Evolutionary conservation across 2,329 filamentous ascomycete species (phyloP).

Genomic region (Karstenula rhodostoma): DNA sequence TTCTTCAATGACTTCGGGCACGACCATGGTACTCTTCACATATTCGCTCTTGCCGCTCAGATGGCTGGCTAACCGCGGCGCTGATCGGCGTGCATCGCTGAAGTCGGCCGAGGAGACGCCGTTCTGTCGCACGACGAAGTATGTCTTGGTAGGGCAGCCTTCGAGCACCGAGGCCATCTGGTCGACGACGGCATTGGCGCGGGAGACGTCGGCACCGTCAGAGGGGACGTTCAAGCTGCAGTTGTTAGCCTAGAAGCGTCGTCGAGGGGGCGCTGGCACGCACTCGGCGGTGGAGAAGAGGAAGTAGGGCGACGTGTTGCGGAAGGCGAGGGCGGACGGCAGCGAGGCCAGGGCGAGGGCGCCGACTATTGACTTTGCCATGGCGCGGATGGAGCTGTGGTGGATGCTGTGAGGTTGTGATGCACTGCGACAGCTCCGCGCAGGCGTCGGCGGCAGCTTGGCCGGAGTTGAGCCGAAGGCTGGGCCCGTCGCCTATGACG

Average conservation of each 20-base stretch:
- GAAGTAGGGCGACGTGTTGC: constrained; percentile 87
- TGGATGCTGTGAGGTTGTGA: constrained; percentile 19
- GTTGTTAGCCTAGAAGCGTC: constrained; percentile 33
- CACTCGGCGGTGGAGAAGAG: constrained; percentile 87
- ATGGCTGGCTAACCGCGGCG: constrained; percentile 63
- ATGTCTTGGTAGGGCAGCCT: constrained; percentile 75
- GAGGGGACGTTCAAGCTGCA: constrained; percentile 39
- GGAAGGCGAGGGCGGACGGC: constrained; percentile 74
- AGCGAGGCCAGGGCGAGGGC: constrained; percentile 61
- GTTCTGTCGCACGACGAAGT: constrained; percentile 80
- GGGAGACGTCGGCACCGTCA: constrained; percentile 47
- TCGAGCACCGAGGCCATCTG: constrained; percentile 61
- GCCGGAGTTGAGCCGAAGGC: constrained; percentile 22
- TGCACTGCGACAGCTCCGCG: constrained; percentile 20
- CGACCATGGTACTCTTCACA: constrained; percentile 60
- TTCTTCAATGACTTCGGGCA: constrained; percentile 62
- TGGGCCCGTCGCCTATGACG: constrained; percentile 34
- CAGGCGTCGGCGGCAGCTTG: constrained; percentile 10
- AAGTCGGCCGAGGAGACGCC: constrained; percentile 77
- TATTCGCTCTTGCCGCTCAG: constrained; percentile 59
- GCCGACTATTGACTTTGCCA: constrained; percentile 56
- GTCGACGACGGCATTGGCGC: constrained; percentile 53
- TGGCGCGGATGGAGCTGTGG: constrained; percentile 30
- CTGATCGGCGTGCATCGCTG: constrained; percentile 55
- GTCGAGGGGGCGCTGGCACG: constrained; percentile 41